These are phyloP conservation scores for Aspergillus affinis DNA, from an alignment of 495 filamentous ascomycete genomes.

Conservation along the genomic window DNA sequence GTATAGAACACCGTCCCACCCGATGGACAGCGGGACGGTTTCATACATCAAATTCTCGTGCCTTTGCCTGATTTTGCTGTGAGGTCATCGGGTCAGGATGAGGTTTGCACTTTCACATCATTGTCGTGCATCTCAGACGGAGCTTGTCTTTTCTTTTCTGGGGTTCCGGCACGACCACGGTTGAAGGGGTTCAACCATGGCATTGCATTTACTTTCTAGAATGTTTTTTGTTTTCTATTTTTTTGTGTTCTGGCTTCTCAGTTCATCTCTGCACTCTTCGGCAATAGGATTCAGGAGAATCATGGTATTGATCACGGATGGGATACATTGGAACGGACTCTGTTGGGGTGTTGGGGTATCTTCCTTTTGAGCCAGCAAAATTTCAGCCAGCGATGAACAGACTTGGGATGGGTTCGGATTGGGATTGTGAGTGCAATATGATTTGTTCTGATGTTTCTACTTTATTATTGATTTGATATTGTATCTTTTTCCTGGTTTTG, in stretches of 20 bases:
- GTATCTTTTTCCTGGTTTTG: slow-evolving; percentile 7
- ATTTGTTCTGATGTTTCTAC: slow-evolving; percentile 29
- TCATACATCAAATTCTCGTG: slow-evolving; percentile 38
- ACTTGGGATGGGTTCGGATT: slow-evolving; percentile 24
- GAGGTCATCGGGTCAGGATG: slow-evolving; percentile 14
- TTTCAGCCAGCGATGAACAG: slow-evolving; percentile 19
- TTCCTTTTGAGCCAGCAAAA: slow-evolving; percentile 43
- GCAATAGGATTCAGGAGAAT: slow-evolving; percentile 48
- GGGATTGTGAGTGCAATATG: slow-evolving; percentile 39
- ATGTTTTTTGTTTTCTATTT: slow-evolving; percentile 22
- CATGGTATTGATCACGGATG: slow-evolving; percentile 48
- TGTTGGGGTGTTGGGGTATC: slow-evolving; percentile 49
- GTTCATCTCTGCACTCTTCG: slow-evolving; percentile 40
- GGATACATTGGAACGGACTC: slow-evolving; percentile 48
- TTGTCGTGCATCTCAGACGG: slow-evolving; percentile 27
- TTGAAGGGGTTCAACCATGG: slow-evolving; percentile 31
- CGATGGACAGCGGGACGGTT: slow-evolving; percentile 38
- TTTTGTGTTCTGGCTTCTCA: slow-evolving; percentile 23
- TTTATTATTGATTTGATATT: slow-evolving; percentile 6
- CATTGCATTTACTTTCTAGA: slow-evolving; percentile 44
- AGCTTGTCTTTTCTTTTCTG: slow-evolving; percentile 32
- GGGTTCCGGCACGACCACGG: slow-evolving; percentile 26
- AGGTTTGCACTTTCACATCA: slow-evolving; percentile 35
- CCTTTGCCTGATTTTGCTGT: slow-evolving; percentile 16
- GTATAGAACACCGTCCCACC: slow-evolving; percentile 29